phyloP scores from a whole-genome alignment of 139 green algal species.

The Micromonas commoda region DNA sequence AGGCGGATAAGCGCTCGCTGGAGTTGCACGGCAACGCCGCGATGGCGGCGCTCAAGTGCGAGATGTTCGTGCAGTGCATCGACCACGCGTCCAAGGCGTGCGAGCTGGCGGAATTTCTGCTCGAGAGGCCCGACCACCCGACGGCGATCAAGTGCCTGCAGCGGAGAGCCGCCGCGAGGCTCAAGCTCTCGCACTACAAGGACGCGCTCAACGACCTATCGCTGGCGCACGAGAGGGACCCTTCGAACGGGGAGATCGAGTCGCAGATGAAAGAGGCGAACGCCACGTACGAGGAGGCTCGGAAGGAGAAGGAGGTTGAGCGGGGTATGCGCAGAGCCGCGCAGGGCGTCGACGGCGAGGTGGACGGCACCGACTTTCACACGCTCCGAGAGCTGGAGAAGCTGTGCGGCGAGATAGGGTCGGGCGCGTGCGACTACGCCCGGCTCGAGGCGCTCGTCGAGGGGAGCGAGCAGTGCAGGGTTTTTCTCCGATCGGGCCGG shows the following conservation, averaged over 20 bases:
- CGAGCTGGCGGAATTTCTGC: conserved; percentile 12
- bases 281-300: background rate
- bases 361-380: background rate
- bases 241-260: background rate
- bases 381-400: background rate
- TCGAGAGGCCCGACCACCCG: background rate
- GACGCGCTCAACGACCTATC: conserved; percentile 13
- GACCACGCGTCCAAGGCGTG: conserved; percentile 69
- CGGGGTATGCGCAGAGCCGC: background rate
- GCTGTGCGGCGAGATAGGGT: background rate
- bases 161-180: conserved; percentile 6
- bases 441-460: background rate
- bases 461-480: background rate
- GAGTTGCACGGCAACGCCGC: conserved; percentile 69
- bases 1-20: conserved; percentile 60
- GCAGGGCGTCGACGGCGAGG: background rate
- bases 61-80: conserved; percentile 63
- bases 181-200: background rate
- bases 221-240: background rate
- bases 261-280: background rate
- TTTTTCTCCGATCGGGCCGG: background rate
- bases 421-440: background rate
- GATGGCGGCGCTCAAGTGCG: conserved; percentile 59
- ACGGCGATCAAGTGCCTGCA: conserved; percentile 19
- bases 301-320: background rate